Evolutionary conservation across 208 protist genomes (phyloP), one percentile per base, ranked within the genome.

Genomic region (Naegleria gruberi): DNA sequence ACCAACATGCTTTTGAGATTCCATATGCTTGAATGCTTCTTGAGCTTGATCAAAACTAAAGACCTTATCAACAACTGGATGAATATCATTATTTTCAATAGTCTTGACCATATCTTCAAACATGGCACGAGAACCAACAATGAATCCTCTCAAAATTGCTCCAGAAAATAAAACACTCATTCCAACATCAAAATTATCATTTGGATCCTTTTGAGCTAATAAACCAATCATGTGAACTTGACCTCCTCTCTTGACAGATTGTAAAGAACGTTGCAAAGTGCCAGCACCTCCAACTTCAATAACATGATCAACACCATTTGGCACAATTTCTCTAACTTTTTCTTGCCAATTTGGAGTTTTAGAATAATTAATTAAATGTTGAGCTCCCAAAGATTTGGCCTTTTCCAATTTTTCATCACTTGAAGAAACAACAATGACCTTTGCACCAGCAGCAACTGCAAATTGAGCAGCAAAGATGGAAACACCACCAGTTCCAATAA

Each of bases 401-500:
- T 85, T 91, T 44, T 74, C 89, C 15, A 57, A 37, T 82, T 91
- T 91, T 17, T 90, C 88, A 90, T 85, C 83, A 45, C 65, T 91
- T 43, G 74, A 89, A 37, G 90, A 89, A 44, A 46, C 44, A 7
- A 91, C 88, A 57, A 91, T 91, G 10, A 87, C 42, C 1, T 37
- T 91, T 4, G 90, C 90, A 34, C 89, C 89, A 45, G 83, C 19
- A 26, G 88, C 65, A 42, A 12, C 5, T n/a, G 89, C 90, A 43
- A 91, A 87, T 91, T 91, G 90, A 85, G 87, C 26, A 10, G 45
- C 90, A 51, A 91, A 91, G 19, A 91, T 12, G 19, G 90, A 91
- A n/a, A 91, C 90, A 41, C 90, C 90, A 42, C 88, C 45, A 12
- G 30, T 90, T 73, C 65, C 65, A 5, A 77, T 37, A 26, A 77